Evolutionary conservation across 2,329 filamentous ascomycete genomes (phyloP), one percentile per base, ranked within the genome.

Genomic region (Exserohilum turcica): DNA sequence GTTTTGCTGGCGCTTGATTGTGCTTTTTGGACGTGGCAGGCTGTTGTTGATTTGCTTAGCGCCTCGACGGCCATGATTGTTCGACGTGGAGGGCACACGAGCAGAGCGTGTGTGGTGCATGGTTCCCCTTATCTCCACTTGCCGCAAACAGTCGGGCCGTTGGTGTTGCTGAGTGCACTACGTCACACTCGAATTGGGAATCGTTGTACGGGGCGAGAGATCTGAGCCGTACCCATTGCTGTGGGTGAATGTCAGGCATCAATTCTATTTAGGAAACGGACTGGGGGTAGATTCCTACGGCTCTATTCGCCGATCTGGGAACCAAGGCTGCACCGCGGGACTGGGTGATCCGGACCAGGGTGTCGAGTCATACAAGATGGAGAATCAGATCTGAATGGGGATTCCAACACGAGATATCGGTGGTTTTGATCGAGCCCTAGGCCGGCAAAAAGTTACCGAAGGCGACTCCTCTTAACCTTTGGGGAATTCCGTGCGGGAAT

Each of bases 261-360:
- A 28, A 49, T 39, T 53, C 39, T 44, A 28, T 36, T 53, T 40
- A 43, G 27, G 39, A 39, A 29, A 35, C 33, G 19, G 29, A 13
- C 39, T 28, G 38, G 50, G 50, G 39, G 27, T 27, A n/a, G 28
- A 32, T 49, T 49, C 45, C 45, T 13, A 32, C 16, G 45, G 36
- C 31, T 38, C 35, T 46, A 13, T n/a, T 53, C 50, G 45, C 24
- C 50, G 45, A 53, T 53, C 45, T 44, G 47, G 28, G 28, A 53
- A 24, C 32, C 32, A 37, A 21, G 28, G 38, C 35, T 48, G 44
- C 27, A 44, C 33, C 45, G 50, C 50, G 50, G 50, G 42, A n/a
- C n/a, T 49, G 45, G 45, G 10, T 43, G 50, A 53, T 49, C 38
- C 50, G 45, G 50, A 43, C 50, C 18, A 29, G 50, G 45, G 45